Evolutionary conservation across 306 rosid genomes (phyloP).

Genomic region (Dalbergia cochinchinensis): DNA sequence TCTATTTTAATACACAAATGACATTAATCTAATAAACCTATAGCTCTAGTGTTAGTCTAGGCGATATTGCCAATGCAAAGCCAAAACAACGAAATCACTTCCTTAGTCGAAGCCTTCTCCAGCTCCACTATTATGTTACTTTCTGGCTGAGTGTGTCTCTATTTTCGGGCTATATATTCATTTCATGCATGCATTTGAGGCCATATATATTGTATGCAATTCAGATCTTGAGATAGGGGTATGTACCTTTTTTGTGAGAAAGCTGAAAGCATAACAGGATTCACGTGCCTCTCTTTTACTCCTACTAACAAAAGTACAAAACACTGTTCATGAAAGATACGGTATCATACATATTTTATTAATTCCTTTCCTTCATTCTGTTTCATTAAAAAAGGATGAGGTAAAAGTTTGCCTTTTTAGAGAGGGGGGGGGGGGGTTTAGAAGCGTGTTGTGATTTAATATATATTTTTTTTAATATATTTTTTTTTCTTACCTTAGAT

Average conservation of each 20-base stretch:
- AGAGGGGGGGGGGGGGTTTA: neutral
- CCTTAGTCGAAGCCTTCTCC: neutral
- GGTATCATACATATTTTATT: neutral
- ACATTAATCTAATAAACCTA: neutral
- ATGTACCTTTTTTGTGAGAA: constrained; percentile 40
- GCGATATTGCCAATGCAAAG: constrained; percentile 12
- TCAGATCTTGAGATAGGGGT: constrained; percentile 41
- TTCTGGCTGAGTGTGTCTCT: constrained; percentile 16
- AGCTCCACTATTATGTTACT: neutral
- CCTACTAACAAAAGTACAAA: constrained; percentile 7
- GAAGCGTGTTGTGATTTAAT: neutral
- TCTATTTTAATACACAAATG: too few species aligned
- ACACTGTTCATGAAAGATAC: constrained; percentile 42
- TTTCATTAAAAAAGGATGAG: neutral
- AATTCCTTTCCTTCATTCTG: neutral
- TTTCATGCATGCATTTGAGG: constrained; percentile 25
- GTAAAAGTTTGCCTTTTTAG: neutral
- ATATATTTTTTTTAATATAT: too few species aligned
- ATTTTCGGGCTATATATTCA: neutral
- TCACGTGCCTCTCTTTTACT: constrained; percentile 55
- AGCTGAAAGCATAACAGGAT: constrained; percentile 35
- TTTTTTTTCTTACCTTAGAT: neutral
- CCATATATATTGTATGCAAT: constrained; percentile 25
- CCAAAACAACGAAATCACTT: neutral
- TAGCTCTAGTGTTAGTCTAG: neutral